Base-by-base conservation (phyloP, 306 rosid species). In the Phaseolus lunatus region DNA sequence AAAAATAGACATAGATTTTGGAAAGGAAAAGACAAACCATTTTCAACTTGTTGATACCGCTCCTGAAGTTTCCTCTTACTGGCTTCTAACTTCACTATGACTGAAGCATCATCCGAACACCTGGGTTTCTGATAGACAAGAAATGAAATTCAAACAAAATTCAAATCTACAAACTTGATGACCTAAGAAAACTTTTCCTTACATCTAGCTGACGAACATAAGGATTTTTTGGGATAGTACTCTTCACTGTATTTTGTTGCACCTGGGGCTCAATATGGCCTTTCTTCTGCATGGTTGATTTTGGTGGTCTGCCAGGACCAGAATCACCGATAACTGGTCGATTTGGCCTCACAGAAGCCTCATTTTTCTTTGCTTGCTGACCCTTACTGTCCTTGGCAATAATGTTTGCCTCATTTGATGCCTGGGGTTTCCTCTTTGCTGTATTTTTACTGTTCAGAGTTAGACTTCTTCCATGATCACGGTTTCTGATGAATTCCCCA, bases 1-100 rank as follows among this genome's bases (percentile, higher is more conserved):
- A 43, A 29, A 82, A 45, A 8, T 12, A 59, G 48, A 54, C 33
- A 56, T 1, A 18, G 72, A 56, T 48, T 58, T 56, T 22, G 12
- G 19, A 67, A 44, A 59, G 52, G 26, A 61, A 67, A 43, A 47
- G 27, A 83, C 80, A 57, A 73, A 92, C 97, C 94, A 4, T 85
- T 93, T 87, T 90, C 94, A 31, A 78, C 96, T 86, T 93, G 91
- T 85, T 90, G 97, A 85, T 93, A 93, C 57, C 94, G 85, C 88
- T 89, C 94, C 72, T 89, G 96, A 83, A 93, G 97, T 78, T 82
- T 93, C 84, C 96, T 86, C 82, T 88, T 90, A 5, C 91, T 87
- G 22, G 91, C 97, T 85, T 89, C 97, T 14, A 93, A 84, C 79
- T 93, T 93, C 47, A 76, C 57, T 0, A 14, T 22, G 35, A 53